Conservation (phyloP, 2,329 filamentous ascomycete genomes). For the Karstenula rhodostoma region DNA sequence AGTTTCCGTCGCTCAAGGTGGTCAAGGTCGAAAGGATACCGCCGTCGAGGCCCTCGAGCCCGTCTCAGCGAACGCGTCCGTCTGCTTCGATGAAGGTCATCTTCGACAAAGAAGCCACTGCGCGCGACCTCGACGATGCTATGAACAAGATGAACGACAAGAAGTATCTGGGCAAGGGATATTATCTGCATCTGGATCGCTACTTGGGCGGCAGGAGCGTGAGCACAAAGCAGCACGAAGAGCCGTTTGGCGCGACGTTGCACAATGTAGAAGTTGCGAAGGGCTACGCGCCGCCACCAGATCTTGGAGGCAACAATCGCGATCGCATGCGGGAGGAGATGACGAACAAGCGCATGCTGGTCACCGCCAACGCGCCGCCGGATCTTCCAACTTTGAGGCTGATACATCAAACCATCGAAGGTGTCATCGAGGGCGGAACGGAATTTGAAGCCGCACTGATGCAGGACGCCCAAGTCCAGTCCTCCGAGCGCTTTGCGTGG, state of each 20-base stretch:
- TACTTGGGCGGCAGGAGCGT: slow-evolving; percentile 37
- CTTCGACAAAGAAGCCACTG: slow-evolving; percentile 41
- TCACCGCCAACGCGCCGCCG: slow-evolving; percentile 71
- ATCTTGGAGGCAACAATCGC: slow-evolving; percentile 34
- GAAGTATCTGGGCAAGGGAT: slow-evolving; percentile 43
- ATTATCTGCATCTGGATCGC: slow-evolving; percentile 45
- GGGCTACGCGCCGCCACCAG: slow-evolving; percentile 39
- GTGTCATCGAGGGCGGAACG: slow-evolving; percentile 78
- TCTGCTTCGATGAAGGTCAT: slow-evolving; percentile 41
- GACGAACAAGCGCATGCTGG: slow-evolving; percentile 31
- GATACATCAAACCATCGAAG: slow-evolving; percentile 88
- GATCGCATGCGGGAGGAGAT: slow-evolving; percentile 31
- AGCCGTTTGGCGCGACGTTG: slow-evolving; percentile 43
- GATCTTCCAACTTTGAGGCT: slow-evolving; percentile 81
- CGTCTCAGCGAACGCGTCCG: slow-evolving; percentile 30
- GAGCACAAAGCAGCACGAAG: slow-evolving; percentile 32
- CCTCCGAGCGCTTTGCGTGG: slow-evolving; percentile 92
- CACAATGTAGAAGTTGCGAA: slow-evolving; percentile 39
- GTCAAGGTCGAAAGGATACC: slow-evolving; percentile 40
- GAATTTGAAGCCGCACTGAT: slow-evolving; percentile 94
- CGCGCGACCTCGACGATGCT: slow-evolving; percentile 39
- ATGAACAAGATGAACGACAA: slow-evolving; percentile 46
- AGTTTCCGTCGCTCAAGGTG: slow-evolving; percentile 43
- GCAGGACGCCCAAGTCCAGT: slow-evolving; percentile 82
- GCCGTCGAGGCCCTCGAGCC: slow-evolving; percentile 24